A percentile compares a stretch with the other conserved stretches of the same genome.
phyloP scores from a whole-genome alignment of 2,329 filamentous ascomycete species.

The Venturiaceae sp. region DNA sequence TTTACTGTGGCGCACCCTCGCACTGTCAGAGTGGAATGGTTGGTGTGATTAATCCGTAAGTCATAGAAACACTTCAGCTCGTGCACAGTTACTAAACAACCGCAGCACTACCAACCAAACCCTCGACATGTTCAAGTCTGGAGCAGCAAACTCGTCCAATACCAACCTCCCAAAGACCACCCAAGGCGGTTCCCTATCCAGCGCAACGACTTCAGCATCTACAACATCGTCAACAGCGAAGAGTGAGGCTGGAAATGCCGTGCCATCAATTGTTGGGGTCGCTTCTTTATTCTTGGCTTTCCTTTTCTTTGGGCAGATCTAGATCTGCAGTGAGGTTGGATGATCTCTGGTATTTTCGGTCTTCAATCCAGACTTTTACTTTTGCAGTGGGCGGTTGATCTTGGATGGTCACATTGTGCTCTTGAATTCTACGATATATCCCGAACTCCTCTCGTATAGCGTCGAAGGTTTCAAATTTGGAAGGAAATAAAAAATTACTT shows the following conservation, averaged over 20 bases:
- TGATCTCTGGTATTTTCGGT: too few species aligned
- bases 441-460: too few species aligned
- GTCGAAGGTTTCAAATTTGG: too few species aligned
- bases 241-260: neutral
- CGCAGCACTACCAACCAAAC: neutral
- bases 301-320: neutral
- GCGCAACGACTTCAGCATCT: neutral
- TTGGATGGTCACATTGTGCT: too few species aligned
- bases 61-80: too few species aligned
- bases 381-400: too few species aligned
- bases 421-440: too few species aligned
- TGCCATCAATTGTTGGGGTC: neutral
- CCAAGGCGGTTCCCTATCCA: neutral
- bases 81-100: neutral
- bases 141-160: neutral
- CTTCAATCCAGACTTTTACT: too few species aligned
- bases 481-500: too few species aligned
- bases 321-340: too few species aligned
- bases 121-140: neutral
- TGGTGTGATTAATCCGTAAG: conserved; percentile 8
- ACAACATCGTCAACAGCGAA: neutral
- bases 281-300: neutral
- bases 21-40: conserved; percentile 9
- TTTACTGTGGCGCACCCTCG: conserved; percentile 1
- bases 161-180: neutral